A percentile compares a stretch with the other conserved stretches of the same genome.
Conservation (phyloP, 2,329 filamentous ascomycete species). For the Fusarium drepaniforme region DNA sequence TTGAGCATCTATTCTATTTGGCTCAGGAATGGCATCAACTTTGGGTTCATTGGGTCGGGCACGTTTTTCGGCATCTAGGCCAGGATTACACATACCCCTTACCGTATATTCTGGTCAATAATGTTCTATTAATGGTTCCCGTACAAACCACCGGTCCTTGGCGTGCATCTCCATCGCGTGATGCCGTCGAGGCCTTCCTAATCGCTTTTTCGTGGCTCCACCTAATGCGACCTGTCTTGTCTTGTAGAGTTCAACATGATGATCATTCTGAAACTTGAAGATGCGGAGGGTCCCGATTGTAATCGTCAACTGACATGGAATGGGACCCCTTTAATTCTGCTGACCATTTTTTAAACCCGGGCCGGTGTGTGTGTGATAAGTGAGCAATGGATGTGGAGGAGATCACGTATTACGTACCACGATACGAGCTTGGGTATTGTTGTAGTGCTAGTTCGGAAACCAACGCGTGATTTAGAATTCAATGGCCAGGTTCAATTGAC, state of each 20-base stretch:
- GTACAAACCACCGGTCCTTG: neutral
- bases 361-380: neutral
- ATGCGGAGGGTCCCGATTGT: neutral
- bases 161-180: constrained; percentile 3
- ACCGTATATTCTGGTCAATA: constrained; percentile 43
- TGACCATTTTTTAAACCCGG: neutral
- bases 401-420: neutral
- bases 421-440: neutral
- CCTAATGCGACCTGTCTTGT: neutral
- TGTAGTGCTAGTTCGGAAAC: neutral
- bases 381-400: neutral
- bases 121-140: constrained; percentile 31
- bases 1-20: constrained; percentile 2
- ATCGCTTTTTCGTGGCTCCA: neutral
- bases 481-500: neutral
- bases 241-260: neutral
- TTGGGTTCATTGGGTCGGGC: constrained; percentile 14
- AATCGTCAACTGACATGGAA: neutral
- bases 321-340: neutral
- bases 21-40: neutral
- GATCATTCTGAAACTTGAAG: neutral
- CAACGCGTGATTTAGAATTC: neutral
- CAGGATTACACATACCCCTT: constrained; percentile 46
- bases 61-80: constrained; percentile 30
- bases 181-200: neutral